Base-by-base conservation (phyloP, 441 rosid species). In the Codiaeum variegatum region DNA sequence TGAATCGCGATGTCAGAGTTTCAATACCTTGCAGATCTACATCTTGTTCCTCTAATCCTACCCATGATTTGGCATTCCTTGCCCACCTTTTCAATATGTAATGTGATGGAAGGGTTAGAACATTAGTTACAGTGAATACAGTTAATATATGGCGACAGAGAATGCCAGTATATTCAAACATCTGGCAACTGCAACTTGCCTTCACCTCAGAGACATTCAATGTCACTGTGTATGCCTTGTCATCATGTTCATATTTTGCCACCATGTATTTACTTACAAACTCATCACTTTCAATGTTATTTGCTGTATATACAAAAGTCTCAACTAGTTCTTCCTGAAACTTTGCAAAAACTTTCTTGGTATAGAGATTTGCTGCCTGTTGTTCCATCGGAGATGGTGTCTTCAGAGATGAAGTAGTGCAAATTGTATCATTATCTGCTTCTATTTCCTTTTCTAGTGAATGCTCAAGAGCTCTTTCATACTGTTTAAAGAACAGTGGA, bases 351-450 rank as follows among this genome's bases (percentile, higher is more conserved):
- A 89, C 83, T 78, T 80, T 84, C 81, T 80, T 87, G 9, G 89
- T 80, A 54, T 89, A 89, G 58, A 89, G 76, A 70, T 85, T 83
- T 71, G 94, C 84, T 56, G 94, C 88, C 80, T 85, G 90, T 79
- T 84, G 86, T 76, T 89, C 91, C 91, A 89, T 87, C 47, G 94
- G 94, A 1, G 94, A 87, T 44, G 94, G 90, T 59, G 91, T 89
- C 84, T 79, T 89, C 24, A 83, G 80, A 51, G 80, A 72, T 3
- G 86, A 87, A 23, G 85, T 73, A 19, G 86, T 80, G 81, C 84
- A 81, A 46, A 77, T 76, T 62, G 91, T 87, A 75, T 86, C 90
- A 75, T 73, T 85, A 81, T 86, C 94, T 23, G 90, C 87, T 75
- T 87, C 90, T 67, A 83, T 77, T 80, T 89, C 90, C 73, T 79